Evolutionary conservation across 2,329 filamentous ascomycete genomes (phyloP).

Genomic region (Ophiocordyceps polyrhachis-furcata): DNA sequence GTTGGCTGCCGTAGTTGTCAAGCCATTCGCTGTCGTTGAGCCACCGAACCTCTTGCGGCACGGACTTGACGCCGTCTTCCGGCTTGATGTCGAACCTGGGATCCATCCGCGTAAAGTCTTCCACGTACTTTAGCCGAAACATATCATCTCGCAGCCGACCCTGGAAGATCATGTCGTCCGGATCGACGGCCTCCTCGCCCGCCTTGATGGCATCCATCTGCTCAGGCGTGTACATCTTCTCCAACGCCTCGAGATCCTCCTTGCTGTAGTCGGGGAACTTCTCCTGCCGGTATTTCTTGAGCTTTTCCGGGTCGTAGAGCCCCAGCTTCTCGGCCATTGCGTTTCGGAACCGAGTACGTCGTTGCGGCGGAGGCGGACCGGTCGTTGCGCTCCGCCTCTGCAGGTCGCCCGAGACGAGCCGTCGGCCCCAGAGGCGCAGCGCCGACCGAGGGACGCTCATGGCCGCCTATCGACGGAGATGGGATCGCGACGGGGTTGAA

Average conservation of each 20-base stretch:
- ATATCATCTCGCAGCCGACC: slow-evolving; percentile 53
- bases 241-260: slow-evolving; percentile 43
- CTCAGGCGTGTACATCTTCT: slow-evolving; percentile 53
- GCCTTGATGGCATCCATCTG: slow-evolving; percentile 70
- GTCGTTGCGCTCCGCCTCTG: slow-evolving; percentile 6
- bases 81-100: slow-evolving; percentile 58
- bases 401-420: slow-evolving; percentile 18
- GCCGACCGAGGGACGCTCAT: slow-evolving; percentile 38
- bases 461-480: slow-evolving; percentile 12
- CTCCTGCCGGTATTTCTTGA: slow-evolving; percentile 25
- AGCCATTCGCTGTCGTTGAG: slow-evolving; percentile 40
- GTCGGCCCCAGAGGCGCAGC: slow-evolving; percentile 32
- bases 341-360: slow-evolving; percentile 33
- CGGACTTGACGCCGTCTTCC: slow-evolving; percentile 18
- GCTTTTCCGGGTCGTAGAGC: slow-evolving; percentile 22
- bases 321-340: slow-evolving; percentile 33
- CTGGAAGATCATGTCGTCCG: slow-evolving; percentile 56
- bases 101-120: slow-evolving; percentile 63
- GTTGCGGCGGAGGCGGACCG: slow-evolving; percentile 15
- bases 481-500: no score
- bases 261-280: slow-evolving; percentile 46
- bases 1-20: slow-evolving; percentile 34
- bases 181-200: slow-evolving; percentile 58
- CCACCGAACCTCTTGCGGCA: slow-evolving; percentile 35
- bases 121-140: slow-evolving; percentile 56